Percentiles rank a stretch among this genome's conserved stretches.
These are phyloP conservation scores for Colletotrichum australisinense DNA, from an alignment of 2,329 filamentous ascomycete species.

Conservation along the genomic window DNA sequence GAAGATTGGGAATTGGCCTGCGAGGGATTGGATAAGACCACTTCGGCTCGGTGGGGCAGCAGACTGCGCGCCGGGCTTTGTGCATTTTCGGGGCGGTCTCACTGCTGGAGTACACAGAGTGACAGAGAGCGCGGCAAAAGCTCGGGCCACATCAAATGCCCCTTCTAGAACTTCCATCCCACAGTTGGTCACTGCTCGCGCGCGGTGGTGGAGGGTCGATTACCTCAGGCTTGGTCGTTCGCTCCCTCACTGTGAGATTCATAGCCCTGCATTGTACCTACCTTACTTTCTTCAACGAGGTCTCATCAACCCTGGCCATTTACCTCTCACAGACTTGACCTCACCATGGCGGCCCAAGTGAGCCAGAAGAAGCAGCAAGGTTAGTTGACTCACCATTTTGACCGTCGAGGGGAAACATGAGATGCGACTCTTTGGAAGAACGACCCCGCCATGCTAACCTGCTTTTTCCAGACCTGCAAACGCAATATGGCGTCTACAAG, in stretches of 20 bases:
- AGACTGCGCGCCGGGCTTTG: slow-evolving; percentile 21
- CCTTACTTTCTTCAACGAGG: not conserved
- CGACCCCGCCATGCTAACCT: no score
- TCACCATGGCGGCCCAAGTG: slow-evolving; percentile 61
- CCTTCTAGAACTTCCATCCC: slow-evolving; percentile 29
- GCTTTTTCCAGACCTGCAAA: slow-evolving; percentile 75
- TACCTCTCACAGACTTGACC: not conserved
- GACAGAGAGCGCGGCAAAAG: slow-evolving; percentile 23
- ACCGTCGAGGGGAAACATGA: not conserved
- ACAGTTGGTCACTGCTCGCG: slow-evolving; percentile 12
- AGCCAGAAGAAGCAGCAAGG: slow-evolving; percentile 78
- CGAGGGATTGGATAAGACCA: slow-evolving; percentile 30
- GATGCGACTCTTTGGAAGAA: not conserved
- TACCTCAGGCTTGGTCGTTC: not conserved
- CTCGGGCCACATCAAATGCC: slow-evolving; percentile 28
- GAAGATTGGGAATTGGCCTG: slow-evolving; percentile 7
- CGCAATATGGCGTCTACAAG: slow-evolving; percentile 82
- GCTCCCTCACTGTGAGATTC: slow-evolving; percentile 6
- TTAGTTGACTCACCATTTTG: slow-evolving; percentile 45
- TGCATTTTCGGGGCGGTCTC: not conserved
- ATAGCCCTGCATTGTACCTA: not conserved
- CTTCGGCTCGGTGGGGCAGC: not conserved
- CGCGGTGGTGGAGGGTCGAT: not conserved
- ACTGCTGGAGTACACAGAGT: no score
- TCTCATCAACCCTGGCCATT: not conserved